Conservation (phyloP, 129 eudicot genomes). For the Flaveria sonorensis region DNA sequence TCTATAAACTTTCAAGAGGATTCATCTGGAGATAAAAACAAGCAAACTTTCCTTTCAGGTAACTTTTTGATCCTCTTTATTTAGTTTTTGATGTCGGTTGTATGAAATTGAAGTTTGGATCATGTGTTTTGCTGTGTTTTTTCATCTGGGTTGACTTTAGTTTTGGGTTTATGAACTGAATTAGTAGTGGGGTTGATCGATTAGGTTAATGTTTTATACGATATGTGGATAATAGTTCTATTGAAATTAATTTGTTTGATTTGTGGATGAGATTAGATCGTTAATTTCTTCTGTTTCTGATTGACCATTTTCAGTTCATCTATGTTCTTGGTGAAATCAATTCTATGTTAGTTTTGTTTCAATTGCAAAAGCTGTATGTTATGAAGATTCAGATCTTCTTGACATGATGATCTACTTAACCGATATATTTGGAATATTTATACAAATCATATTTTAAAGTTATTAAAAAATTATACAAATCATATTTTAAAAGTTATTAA, state of each 20-base stretch:
- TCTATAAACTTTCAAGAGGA: slow-evolving; percentile 21
- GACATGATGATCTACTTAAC: no score
- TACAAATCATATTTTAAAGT: no score
- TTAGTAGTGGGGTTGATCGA: neutral
- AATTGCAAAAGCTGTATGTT: neutral
- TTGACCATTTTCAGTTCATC: neutral
- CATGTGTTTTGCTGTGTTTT: neutral
- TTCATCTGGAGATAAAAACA: neutral
- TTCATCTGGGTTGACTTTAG: slow-evolving; percentile 1
- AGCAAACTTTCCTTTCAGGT: slow-evolving; percentile 18
- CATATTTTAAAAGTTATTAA: no score
- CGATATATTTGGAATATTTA: no score
- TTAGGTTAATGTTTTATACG: neutral
- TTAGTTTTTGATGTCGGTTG: neutral
- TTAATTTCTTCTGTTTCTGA: neutral
- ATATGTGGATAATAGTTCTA: neutral
- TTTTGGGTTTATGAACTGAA: neutral
- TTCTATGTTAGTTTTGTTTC: neutral
- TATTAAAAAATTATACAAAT: no score
- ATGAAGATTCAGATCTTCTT: slow-evolving; percentile 31
- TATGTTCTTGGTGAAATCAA: neutral
- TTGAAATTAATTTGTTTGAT: neutral
- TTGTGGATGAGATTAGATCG: neutral
- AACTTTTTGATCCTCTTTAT: neutral
- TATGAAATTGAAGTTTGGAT: neutral